A percentile compares a stretch with the other conserved stretches of the same genome.
These are phyloP conservation scores for Penicillium capsulatum DNA, from an alignment of 2,329 filamentous ascomycete species.

Conservation along the genomic window DNA sequence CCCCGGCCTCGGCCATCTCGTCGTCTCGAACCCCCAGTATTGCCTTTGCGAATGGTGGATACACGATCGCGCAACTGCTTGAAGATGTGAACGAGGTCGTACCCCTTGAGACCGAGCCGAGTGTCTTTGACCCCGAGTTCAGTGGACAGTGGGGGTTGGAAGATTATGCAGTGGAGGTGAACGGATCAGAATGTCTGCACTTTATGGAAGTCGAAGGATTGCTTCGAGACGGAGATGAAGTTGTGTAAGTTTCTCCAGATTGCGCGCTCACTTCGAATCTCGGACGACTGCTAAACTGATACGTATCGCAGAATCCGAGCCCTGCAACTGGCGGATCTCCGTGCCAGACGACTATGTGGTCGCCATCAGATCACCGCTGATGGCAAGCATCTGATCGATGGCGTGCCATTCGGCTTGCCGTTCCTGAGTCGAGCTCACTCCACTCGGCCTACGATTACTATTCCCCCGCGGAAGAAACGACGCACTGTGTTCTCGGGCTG, in stretches of 20 bases:
- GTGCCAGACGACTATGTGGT: conserved; percentile 67
- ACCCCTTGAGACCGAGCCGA: conserved; percentile 66
- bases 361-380: conserved; percentile 74
- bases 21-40: conserved; percentile 35
- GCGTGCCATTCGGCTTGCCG: conserved; percentile 75
- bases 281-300: conserved; percentile 2
- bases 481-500: conserved; percentile 37
- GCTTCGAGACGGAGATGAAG: conserved; percentile 76
- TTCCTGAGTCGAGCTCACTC: conserved; percentile 56
- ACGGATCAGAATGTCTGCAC: conserved; percentile 83
- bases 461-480: conserved; percentile 70
- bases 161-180: conserved; percentile 80
- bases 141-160: conserved; percentile 72
- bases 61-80: conserved; percentile 72
- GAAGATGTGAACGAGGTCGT: conserved; percentile 74
- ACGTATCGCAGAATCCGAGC: conserved; percentile 64
- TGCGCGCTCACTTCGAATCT: neutral
- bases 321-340: conserved; percentile 69
- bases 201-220: conserved; percentile 68
- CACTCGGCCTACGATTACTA: conserved; percentile 62
- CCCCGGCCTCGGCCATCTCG: conserved; percentile 32
- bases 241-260: conserved; percentile 55
- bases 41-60: conserved; percentile 46
- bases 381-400: conserved; percentile 79
- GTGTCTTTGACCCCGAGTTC: conserved; percentile 27